Percentiles rank a stretch among this genome's conserved stretches.
phyloP scores from a whole-genome alignment of 345 rosid genomes.

The Heritiera littoralis region DNA sequence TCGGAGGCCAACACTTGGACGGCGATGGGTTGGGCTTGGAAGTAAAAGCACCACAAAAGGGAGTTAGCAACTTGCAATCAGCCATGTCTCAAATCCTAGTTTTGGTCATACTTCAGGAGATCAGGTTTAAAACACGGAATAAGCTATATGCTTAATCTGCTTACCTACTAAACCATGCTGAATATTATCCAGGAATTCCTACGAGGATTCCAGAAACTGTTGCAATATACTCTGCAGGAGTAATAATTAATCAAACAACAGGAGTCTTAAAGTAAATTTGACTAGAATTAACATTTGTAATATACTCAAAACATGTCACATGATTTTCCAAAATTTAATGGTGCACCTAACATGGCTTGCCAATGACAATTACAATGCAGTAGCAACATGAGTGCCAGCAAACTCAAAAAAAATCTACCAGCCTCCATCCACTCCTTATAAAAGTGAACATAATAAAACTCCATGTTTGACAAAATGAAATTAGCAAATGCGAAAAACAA shows the following conservation, averaged over 20 bases:
- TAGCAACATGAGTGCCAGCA: slow-evolving; percentile 25
- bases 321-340: slow-evolving; percentile 23
- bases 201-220: neutral
- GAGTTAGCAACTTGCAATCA: slow-evolving; percentile 43
- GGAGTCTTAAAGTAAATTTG: slow-evolving; percentile 14
- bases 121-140: slow-evolving; percentile 14
- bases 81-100: slow-evolving; percentile 18
- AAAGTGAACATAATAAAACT: slow-evolving; percentile 16
- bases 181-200: neutral
- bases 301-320: too few species aligned
- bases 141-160: neutral
- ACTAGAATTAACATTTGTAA: slow-evolving; percentile 14
- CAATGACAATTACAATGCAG: slow-evolving; percentile 24
- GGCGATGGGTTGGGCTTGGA: slow-evolving; percentile 15
- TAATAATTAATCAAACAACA: neutral
- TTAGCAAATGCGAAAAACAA: slow-evolving; percentile 21
- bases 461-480: neutral
- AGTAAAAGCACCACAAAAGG: slow-evolving; percentile 12
- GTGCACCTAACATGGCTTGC: slow-evolving; percentile 49
- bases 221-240: neutral
- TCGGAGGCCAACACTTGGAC: slow-evolving; percentile 22
- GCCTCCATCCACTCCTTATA: slow-evolving; percentile 10
- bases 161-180: neutral
- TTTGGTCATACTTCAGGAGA: neutral
- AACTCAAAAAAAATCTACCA: slow-evolving; percentile 17